Evolutionary conservation across 768 basidiomycete genomes (phyloP), one percentile per base, ranked within the genome.

Genomic region (Pleurotus citrinopileatus): DNA sequence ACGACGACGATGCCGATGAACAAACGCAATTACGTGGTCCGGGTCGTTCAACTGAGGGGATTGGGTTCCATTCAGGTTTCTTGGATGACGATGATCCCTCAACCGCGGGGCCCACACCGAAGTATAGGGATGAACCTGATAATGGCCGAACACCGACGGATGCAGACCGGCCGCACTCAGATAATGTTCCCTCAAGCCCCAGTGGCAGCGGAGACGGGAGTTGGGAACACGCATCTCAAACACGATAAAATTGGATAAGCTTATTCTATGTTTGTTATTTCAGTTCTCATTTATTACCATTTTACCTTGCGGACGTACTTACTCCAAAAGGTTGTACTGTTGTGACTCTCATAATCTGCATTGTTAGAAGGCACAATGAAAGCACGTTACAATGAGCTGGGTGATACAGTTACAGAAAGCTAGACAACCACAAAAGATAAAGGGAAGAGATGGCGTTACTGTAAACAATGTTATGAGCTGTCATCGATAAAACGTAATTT

Each of bases 1-100:
- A 92, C 56, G 89, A 91, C 42, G 88, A 87, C 13, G 86, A 91
- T 27, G 84, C 73, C 12, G 82, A 91, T 61, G 94, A 94, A 64
- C 77, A 78, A 58, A 85, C 86, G 0, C 80, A 79, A 26, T 72
- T 95, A 48, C 76, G 77, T 19, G 71, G 69, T 10, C 48, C 48
- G 34, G 48, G 48, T 37, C 48, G 48, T 37, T 51, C 48, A 12
- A 51, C 48, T 51, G 48, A 25, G 2, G 74, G 72, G 1, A 59
- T 83, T 1, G 81, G 76, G 2, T 87, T 87, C 69, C 91, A 94
- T 66, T 83, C 89, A 29, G 89, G 83, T 25, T 92, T 92, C 72
- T 69, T 92, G 63, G 89, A 90, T 22, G 92, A 94, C 63, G 91
- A 91, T 57, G 85, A 86, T 2, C 65, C 68, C 9, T 66, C 69